Evolutionary conservation across 352 stramenopile species (phyloP).

Genomic region (Pythium myriotylum): DNA sequence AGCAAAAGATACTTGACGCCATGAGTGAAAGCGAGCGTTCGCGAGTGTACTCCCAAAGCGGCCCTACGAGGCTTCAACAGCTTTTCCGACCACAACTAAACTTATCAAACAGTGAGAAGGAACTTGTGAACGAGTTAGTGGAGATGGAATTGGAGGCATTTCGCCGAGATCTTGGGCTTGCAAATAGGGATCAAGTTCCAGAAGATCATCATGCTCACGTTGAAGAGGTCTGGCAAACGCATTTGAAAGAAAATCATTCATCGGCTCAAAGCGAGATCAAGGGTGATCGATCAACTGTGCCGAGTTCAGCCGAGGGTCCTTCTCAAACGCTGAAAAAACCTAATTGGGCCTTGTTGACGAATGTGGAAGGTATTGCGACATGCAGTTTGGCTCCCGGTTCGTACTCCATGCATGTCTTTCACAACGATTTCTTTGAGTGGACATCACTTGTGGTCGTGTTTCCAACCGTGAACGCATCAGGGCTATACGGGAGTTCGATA

Average conservation of each 20-base stretch:
- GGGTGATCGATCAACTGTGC: not conserved
- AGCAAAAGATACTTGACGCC: constrained; percentile 39
- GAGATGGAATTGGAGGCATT: constrained; percentile 21
- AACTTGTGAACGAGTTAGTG: constrained; percentile 49
- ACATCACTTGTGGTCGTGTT: constrained; percentile 62
- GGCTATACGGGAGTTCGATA: constrained; percentile 36
- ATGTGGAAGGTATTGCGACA: constrained; percentile 36
- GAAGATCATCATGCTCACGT: constrained; percentile 13
- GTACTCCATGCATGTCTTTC: constrained; percentile 73
- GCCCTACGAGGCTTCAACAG: constrained; percentile 51
- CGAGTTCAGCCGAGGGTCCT: not conserved
- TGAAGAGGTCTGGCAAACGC: constrained; percentile 30
- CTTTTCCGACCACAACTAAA: constrained; percentile 34
- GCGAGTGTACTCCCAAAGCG: constrained; percentile 53
- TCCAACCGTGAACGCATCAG: constrained; percentile 44
- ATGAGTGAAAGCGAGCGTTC: constrained; percentile 62
- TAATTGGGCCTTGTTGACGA: constrained; percentile 40
- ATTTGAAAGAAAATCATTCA: constrained; percentile 18
- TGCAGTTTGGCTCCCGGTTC: constrained; percentile 55
- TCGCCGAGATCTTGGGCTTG: constrained; percentile 11
- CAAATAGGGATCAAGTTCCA: not conserved
- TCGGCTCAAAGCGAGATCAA: not conserved
- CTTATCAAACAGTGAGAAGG: constrained; percentile 51
- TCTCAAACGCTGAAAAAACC: constrained; percentile 9
- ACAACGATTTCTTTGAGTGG: constrained; percentile 77